A percentile compares a stretch with the other conserved stretches of the same genome.
Evolutionary conservation across 768 basidiomycete species (phyloP).

Genomic region (Boletus coccyginus): DNA sequence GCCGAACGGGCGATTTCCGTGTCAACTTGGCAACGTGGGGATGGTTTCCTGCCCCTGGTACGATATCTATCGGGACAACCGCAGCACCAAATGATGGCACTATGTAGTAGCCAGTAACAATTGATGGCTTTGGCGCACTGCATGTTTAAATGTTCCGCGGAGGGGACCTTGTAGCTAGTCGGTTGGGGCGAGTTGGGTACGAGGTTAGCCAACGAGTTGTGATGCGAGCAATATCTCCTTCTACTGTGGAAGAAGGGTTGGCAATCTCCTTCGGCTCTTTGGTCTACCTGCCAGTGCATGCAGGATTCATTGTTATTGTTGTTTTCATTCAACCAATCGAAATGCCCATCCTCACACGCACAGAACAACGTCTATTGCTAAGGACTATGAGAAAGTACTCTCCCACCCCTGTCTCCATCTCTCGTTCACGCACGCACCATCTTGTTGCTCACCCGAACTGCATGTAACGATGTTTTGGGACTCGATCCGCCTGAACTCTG

Average conservation of each 20-base stretch:
- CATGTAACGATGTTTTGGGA: constrained; percentile 55
- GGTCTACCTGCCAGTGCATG: no score
- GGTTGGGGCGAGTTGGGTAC: not conserved
- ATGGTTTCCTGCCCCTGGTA: constrained; percentile 57
- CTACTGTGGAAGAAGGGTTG: no score
- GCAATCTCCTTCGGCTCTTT: no score
- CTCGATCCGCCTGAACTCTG: constrained; percentile 56
- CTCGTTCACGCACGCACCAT: not conserved
- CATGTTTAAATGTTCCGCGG: not conserved
- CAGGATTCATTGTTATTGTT: no score
- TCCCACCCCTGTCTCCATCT: not conserved
- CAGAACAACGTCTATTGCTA: not conserved
- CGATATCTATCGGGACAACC: constrained; percentile 15
- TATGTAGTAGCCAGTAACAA: not conserved
- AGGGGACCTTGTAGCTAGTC: not conserved
- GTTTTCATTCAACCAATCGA: no score
- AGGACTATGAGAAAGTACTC: not conserved
- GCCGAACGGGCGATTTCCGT: constrained; percentile 54
- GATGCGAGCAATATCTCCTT: no score
- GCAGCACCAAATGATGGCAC: not conserved
- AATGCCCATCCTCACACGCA: not conserved
- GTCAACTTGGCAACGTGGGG: constrained; percentile 59
- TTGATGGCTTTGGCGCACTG: not conserved
- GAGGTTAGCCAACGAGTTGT: no score
- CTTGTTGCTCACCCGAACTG: not conserved